These are phyloP conservation scores for Eucommia ulmoides DNA, from an alignment of 257 asterid genomes.

Conservation along the genomic window DNA sequence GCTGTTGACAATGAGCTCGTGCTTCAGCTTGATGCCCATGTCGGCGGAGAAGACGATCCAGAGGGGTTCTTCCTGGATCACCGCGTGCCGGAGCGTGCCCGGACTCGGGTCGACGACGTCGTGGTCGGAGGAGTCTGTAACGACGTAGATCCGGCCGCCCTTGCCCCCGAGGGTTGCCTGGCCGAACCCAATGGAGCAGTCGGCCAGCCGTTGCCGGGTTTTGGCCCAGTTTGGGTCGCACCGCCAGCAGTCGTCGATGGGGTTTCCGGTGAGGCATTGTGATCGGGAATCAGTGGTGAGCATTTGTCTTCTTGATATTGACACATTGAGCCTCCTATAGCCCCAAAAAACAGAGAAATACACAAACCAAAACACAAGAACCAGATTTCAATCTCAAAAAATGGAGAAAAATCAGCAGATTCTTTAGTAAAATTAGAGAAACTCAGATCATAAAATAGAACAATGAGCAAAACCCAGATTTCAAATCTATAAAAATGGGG, in stretches of 20 bases:
- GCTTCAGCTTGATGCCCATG: slow-evolving; percentile 68
- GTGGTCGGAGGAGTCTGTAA: slow-evolving; percentile 66
- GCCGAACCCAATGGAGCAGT: slow-evolving; percentile 76
- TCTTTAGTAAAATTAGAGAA: not conserved
- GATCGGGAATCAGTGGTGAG: slow-evolving; percentile 16
- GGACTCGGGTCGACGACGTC: slow-evolving; percentile 60
- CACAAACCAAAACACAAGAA: slow-evolving; percentile 1
- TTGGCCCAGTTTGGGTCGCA: slow-evolving; percentile 64
- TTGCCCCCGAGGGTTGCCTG: slow-evolving; percentile 63
- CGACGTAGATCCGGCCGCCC: slow-evolving; percentile 56
- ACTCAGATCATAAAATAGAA: slow-evolving; percentile 6
- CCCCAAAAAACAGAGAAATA: slow-evolving; percentile 4
- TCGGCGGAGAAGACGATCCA: slow-evolving; percentile 60
- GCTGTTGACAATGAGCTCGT: slow-evolving; percentile 60
- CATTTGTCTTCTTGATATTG: slow-evolving; percentile 39
- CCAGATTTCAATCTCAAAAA: no score
- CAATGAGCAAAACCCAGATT: slow-evolving; percentile 5
- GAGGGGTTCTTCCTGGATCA: slow-evolving; percentile 76
- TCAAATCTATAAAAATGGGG: no score
- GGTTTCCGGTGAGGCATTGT: slow-evolving; percentile 86
- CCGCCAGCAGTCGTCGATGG: slow-evolving; percentile 96
- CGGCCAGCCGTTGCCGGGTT: slow-evolving; percentile 73
- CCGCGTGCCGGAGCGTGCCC: slow-evolving; percentile 83
- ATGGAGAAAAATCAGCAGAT: no score
- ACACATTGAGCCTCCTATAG: slow-evolving; percentile 54